These are phyloP conservation scores for Solanum hybrid DNA, from an alignment of 305 asterid genomes.

Conservation along the genomic window DNA sequence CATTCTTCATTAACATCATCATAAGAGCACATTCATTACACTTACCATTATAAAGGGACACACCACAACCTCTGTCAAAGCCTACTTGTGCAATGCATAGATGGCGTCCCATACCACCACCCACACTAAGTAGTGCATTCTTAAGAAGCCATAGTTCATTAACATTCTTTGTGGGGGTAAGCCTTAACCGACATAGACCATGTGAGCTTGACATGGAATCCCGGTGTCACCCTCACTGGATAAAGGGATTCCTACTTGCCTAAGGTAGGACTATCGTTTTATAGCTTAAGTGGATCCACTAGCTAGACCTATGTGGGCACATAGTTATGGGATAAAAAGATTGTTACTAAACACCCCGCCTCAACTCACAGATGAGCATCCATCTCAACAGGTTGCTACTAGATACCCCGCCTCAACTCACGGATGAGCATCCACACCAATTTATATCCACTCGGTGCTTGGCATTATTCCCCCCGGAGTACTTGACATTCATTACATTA, in stretches of 20 bases:
- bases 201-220: neutral
- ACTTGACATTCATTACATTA: neutral
- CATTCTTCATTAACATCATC: neutral
- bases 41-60: too few species aligned
- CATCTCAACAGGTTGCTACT: neutral
- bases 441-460: too few species aligned
- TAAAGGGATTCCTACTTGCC: neutral
- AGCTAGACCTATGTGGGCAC: neutral
- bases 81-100: neutral
- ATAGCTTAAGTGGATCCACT: neutral
- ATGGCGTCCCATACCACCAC: neutral
- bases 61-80: neutral
- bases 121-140: neutral
- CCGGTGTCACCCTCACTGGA: neutral
- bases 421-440: neutral
- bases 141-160: neutral
- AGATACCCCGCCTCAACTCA: neutral
- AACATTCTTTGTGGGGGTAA: neutral
- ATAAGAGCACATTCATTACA: neutral
- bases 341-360: neutral
- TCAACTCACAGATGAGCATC: neutral
- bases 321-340: neutral
- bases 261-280: neutral
- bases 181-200: neutral
- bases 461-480: neutral